These are phyloP conservation scores for Sporothrix variecibatus DNA, from an alignment of 2,329 filamentous ascomycete species.

Conservation along the genomic window DNA sequence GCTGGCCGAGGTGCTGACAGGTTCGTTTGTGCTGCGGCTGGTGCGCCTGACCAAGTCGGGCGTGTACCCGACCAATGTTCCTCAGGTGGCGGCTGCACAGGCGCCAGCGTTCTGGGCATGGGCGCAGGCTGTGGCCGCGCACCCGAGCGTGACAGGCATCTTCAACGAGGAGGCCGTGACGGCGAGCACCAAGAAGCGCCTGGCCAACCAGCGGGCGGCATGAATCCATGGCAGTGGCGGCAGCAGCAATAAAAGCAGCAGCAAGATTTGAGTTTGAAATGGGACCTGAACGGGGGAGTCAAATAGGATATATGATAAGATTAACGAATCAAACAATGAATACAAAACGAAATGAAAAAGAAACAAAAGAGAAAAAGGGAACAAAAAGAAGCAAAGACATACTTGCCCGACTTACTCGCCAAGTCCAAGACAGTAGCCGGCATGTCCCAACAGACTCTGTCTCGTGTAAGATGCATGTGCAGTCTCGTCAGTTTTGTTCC, in stretches of 20 bases:
- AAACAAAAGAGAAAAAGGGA: neutral
- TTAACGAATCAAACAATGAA: constrained; percentile 4
- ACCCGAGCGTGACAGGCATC: constrained; percentile 67
- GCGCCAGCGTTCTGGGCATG: constrained; percentile 69
- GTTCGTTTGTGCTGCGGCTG: constrained; percentile 67
- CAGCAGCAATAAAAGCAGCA: constrained; percentile 5
- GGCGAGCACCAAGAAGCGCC: constrained; percentile 33
- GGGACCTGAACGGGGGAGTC: neutral
- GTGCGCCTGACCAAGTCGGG: constrained; percentile 56
- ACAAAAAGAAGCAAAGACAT: neutral
- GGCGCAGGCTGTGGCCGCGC: constrained; percentile 59
- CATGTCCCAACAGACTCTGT: too few relatives aligned
- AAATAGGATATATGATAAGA: neutral
- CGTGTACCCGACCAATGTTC: constrained; percentile 48
- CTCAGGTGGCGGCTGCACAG: constrained; percentile 45
- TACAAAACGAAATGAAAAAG: neutral
- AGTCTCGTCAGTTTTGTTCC: neutral
- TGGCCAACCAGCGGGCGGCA: constrained; percentile 31
- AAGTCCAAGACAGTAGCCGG: too few relatives aligned
- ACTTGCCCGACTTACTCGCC: neutral
- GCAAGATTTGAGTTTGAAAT: neutral
- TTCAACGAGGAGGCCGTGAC: constrained; percentile 57
- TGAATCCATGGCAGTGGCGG: constrained; percentile 12
- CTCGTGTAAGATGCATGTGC: too few relatives aligned
- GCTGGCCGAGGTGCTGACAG: constrained; percentile 71